phyloP scores from a whole-genome alignment of 2,329 filamentous ascomycete species.

The Phialophora expanda region DNA sequence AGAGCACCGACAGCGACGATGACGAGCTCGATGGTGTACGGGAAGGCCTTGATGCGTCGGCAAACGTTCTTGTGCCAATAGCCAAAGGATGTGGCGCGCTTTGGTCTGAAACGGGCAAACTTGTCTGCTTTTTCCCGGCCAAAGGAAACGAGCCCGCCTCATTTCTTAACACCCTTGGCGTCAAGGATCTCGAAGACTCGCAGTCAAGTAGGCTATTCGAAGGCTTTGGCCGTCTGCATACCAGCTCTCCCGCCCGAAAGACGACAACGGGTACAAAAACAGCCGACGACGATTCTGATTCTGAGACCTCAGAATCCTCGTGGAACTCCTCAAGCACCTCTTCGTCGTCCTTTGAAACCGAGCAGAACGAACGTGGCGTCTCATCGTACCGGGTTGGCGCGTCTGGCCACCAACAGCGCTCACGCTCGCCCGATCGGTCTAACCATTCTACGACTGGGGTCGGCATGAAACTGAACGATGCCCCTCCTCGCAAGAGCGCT shows the following conservation, averaged over 20 bases:
- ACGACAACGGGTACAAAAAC: constrained; percentile 51
- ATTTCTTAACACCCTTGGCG: constrained; percentile 55
- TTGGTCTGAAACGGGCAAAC: constrained; percentile 62
- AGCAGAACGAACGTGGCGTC: constrained; percentile 56
- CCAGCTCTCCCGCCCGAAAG: constrained; percentile 55
- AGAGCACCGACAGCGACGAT: constrained; percentile 77
- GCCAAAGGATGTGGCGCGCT: constrained; percentile 64
- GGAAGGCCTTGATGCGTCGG: constrained; percentile 44
- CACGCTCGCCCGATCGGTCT: constrained; percentile 54
- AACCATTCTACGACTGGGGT: constrained; percentile 61
- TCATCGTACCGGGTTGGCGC: constrained; percentile 42
- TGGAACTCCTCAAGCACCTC: constrained; percentile 67
- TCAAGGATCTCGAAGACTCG: constrained; percentile 56
- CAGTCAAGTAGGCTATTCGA: constrained; percentile 64
- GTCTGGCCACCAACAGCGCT: constrained; percentile 56
- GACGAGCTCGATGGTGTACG: constrained; percentile 42
- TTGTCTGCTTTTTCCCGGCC: constrained; percentile 63
- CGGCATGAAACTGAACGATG: constrained; percentile 53
- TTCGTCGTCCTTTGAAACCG: constrained; percentile 52
- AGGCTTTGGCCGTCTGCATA: constrained; percentile 65
- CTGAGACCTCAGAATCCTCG: constrained; percentile 55
- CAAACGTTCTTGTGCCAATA: constrained; percentile 68
- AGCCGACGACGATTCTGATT: constrained; percentile 49
- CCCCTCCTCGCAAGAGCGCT: constrained; percentile 64
- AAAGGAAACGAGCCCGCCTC: constrained; percentile 58